Evolutionary conservation across 495 filamentous ascomycete species (phyloP).

Genomic region (Hyaloscypha hepaticicola): DNA sequence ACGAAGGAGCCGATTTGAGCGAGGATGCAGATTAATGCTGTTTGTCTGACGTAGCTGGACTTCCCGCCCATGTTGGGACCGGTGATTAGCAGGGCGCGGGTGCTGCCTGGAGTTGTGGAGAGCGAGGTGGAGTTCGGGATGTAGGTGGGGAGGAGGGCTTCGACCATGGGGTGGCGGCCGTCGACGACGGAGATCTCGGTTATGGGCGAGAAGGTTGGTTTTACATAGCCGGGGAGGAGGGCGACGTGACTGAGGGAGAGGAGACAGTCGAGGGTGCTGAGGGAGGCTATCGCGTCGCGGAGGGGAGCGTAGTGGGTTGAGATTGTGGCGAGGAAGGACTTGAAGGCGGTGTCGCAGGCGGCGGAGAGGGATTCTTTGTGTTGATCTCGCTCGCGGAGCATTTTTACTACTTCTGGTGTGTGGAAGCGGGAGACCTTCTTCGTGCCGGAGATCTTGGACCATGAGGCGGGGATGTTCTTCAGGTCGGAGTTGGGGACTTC

Average conservation of each 20-base stretch:
- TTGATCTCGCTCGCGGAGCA: conserved; percentile 89
- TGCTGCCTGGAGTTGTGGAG: conserved; percentile 48
- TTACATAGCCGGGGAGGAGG: conserved; percentile 82
- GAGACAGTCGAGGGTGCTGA: conserved; percentile 88
- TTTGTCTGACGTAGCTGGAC: conserved; percentile 87
- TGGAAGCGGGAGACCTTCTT: conserved; percentile 93
- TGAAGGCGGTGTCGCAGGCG: conserved; percentile 87
- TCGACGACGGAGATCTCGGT: conserved; percentile 68
- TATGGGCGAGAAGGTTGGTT: conserved; percentile 66
- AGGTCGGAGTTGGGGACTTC: conserved; percentile 80
- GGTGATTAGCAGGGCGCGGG: conserved; percentile 82
- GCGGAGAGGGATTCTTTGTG: conserved; percentile 90
- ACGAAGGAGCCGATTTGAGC: conserved; percentile 95
- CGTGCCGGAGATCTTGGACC: conserved; percentile 91
- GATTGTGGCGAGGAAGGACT: conserved; percentile 65
- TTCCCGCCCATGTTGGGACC: conserved; percentile 99
- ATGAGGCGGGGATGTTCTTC: conserved; percentile 86
- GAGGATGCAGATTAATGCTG: conserved; percentile 90
- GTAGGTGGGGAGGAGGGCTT: conserved; percentile 84
- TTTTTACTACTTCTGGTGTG: conserved; percentile 79
- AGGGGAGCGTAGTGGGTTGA: conserved; percentile 81
- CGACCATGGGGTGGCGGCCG: conserved; percentile 94
- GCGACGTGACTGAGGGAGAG: conserved; percentile 84
- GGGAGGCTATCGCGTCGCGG: conserved; percentile 81
- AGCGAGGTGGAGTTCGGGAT: conserved; percentile 88